Evolutionary conservation across 2,329 filamentous ascomycete species (phyloP), one percentile per base, ranked within the genome.

Genomic region (Xenosphaeropsis pyriputrescens): DNA sequence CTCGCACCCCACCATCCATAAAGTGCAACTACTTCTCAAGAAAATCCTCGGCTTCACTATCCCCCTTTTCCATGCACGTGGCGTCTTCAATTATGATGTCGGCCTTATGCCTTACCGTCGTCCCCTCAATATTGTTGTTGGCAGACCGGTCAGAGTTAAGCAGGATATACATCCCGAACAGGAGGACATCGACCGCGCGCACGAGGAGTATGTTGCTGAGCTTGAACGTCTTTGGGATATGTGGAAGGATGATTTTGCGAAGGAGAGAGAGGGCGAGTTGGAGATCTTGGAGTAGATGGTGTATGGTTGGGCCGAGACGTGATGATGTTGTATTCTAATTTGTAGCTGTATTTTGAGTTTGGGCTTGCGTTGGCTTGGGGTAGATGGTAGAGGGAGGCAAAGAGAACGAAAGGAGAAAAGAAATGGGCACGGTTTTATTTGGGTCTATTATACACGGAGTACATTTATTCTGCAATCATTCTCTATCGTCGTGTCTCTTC

Each of bases 41-140:
- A 82, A 80, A 48, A 65, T 81, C 5, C 76, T 93, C 66, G 93
- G 93, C 37, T 98, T 95, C 51, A 96, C 91, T 0, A 69, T 96
- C 9, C 88, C 91, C 1, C 70, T 93, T 18, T 81, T 95, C 50
- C 86, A 94, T 56, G 89, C 88, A 2, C 65, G 88, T 18, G 89
- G 89, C 11, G 79, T 96, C 31, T 94, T 96, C 62, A 98, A 98
- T 58, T 96, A 98, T 55, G 91, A 98, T 56, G 85, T 95, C 12
- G 91, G 91, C 4, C 64, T 96, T 50, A 86, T 96, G 84, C 91
- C 91, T 0, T 96, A 95, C 57, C 76, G 91, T 11, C 69, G 79
- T 36, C 79, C 85, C 9, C 65, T 98, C 41, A 91, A 96, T 53
- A 75, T 95, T 35, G 88, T 98, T 11, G 83, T 94, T 12, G 89